Evolutionary conservation across 202 grass and related monocot species (phyloP).

Genomic region (Zizania palustris): DNA sequence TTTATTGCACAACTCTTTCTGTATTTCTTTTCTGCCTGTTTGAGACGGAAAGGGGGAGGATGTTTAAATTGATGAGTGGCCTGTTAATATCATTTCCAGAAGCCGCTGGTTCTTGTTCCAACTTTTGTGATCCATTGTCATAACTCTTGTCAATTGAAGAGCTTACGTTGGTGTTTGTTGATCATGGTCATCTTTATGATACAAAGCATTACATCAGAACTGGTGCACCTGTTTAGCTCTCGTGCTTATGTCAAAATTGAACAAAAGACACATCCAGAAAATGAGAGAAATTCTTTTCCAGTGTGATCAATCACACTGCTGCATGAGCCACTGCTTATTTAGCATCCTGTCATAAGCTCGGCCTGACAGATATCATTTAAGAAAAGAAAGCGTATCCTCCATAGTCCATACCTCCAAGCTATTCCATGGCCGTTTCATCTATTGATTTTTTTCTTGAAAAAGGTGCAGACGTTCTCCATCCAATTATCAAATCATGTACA

Average conservation of each 20-base stretch:
- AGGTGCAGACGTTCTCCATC: neutral
- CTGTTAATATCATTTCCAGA: no score
- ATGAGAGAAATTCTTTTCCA: neutral
- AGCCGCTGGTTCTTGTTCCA: neutral
- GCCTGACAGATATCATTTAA: neutral
- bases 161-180: neutral
- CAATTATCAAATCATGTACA: slow-evolving; percentile 19
- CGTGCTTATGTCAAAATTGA: neutral
- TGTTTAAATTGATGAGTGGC: no score
- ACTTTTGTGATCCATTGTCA: neutral
- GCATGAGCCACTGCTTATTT: neutral
- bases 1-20: neutral
- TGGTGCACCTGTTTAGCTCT: neutral
- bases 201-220: neutral
- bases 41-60: no score
- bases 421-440: no score
- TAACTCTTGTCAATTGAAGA: slow-evolving; percentile 7
- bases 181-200: slow-evolving; percentile 9
- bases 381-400: neutral
- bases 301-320: neutral
- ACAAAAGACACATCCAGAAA: neutral
- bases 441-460: neutral
- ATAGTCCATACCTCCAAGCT: no score
- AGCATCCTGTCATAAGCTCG: no score
- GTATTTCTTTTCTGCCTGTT: neutral